These are phyloP conservation scores for Alternaria triticina DNA, from an alignment of 2,329 filamentous ascomycete species.

Conservation along the genomic window DNA sequence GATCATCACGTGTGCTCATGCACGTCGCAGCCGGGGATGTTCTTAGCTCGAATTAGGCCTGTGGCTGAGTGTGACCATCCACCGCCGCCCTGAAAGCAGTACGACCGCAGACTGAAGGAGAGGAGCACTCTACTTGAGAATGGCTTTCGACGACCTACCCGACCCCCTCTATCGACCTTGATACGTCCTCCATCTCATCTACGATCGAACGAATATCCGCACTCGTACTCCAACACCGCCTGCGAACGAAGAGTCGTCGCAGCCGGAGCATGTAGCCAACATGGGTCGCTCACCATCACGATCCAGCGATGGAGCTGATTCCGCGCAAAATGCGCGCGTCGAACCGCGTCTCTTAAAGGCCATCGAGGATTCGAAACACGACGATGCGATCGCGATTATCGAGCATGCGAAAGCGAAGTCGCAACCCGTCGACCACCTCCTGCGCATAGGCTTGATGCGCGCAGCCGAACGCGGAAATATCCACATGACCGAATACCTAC, in stretches of 20 bases:
- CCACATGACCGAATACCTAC: conserved; percentile 39
- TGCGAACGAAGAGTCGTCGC: conserved; percentile 3
- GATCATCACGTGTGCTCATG: conserved; percentile 38
- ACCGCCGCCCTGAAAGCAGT: conserved; percentile 7
- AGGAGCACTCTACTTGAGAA: neutral
- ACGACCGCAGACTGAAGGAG: conserved; percentile 3
- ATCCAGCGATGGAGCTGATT: conserved; percentile 44
- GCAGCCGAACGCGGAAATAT: conserved; percentile 42
- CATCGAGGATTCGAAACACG: conserved; percentile 39
- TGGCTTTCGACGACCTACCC: conserved; percentile 14
- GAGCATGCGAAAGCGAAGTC: conserved; percentile 40
- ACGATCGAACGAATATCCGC: conserved; percentile 6
- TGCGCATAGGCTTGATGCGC: conserved; percentile 46
- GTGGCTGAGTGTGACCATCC: conserved; percentile 23
- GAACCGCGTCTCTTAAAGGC: conserved; percentile 47
- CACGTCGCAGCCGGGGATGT: conserved; percentile 19
- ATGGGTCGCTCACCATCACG: conserved; percentile 47
- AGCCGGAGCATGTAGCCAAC: conserved; percentile 18
- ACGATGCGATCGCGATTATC: conserved; percentile 45
- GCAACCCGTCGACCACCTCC: conserved; percentile 42
- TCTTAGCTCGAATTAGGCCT: conserved; percentile 22
- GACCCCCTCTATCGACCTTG: conserved; percentile 8
- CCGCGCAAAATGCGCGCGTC: conserved; percentile 33
- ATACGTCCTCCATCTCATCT: conserved; percentile 11
- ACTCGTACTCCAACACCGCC: neutral